A percentile compares a stretch with the other conserved stretches of the same genome.
Evolutionary conservation across 768 basidiomycete genomes (phyloP).

Genomic region (Tylopilus felleus): DNA sequence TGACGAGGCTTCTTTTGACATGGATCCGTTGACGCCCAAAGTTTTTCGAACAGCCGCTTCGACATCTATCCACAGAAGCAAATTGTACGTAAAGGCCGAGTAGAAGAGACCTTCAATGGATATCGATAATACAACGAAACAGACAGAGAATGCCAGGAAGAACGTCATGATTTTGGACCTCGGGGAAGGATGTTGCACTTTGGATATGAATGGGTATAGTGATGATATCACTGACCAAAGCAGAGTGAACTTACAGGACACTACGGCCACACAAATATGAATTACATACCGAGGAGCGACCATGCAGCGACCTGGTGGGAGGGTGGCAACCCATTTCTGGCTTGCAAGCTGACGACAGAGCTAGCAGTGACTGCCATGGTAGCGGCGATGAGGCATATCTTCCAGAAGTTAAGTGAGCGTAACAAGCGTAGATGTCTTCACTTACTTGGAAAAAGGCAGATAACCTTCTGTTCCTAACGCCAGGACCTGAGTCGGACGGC

Average conservation of each 20-base stretch:
- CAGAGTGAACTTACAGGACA: neutral
- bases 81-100: conserved; percentile 57
- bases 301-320: conserved; percentile 62
- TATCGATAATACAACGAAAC: conserved; percentile 78
- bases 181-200: conserved; percentile 35
- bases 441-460: conserved; percentile 26
- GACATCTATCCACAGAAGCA: conserved; percentile 65
- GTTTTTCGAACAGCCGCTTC: conserved; percentile 39
- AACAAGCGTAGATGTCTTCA: neutral
- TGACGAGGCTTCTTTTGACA: neutral
- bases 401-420: neutral
- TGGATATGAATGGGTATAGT: conserved; percentile 46
- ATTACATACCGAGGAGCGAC: conserved; percentile 55
- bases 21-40: neutral
- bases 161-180: conserved; percentile 54
- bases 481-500: neutral
- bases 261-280: neutral
- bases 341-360: conserved; percentile 59
- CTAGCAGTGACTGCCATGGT: conserved; percentile 53
- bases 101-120: conserved; percentile 82
- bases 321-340: conserved; percentile 62
- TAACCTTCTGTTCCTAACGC: neutral
- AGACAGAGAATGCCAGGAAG: conserved; percentile 70
- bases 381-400: conserved; percentile 45
- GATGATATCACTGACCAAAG: conserved; percentile 50